Base-by-base conservation (phyloP, 768 basidiomycete species). In the Tulasnella sp. region DNA sequence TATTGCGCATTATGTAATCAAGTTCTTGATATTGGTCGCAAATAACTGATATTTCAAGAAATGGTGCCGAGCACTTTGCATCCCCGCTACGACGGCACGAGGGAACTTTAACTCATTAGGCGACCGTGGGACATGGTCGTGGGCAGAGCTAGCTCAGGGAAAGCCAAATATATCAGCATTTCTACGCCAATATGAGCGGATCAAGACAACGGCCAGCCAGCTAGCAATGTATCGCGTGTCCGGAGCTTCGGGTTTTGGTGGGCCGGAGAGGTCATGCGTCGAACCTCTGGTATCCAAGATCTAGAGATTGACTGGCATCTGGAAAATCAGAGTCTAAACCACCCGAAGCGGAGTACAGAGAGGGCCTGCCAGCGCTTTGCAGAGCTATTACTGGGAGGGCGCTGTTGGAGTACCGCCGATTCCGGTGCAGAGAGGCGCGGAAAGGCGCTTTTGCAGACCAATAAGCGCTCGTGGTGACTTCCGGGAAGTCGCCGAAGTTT, bases 401-500 rank as follows among this genome's bases (percentile, higher is more conserved):
- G 46, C 46, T 46, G 16, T 18, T 46, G 16, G 1, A 46, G 46
- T 14, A 16, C 1, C n/a, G 54, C 24, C 54, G n/a, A n/a, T 7
- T 18, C 20, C 50, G 3, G 64, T 7, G 16, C 28, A 69, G 28
- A 20, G 64, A 11, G 64, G 9, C 18, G 64, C 31, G 11, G 16
- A 69, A 16, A 20, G 28, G 31, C 64, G 64, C 64, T 16, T 37
- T 9, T 37, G 18, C n/a, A 42, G 31, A 1, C n/a, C 11, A 50
- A 75, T 40, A 75, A 42, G 42, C 74, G 74, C 74, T 14, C 74
- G 11, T 24, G 41, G 48, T 75, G 74, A 44, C 40, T 75, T 42
- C 74, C 34, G 4, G 48, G 74, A 75, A 75, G 48, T 76, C 76
- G 34, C 76, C 34, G 46, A n/a, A n/a, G 76, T 76, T 78, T 1